Percentiles rank a stretch among this genome's conserved stretches.
phyloP scores from a whole-genome alignment of 2,329 filamentous ascomycete species.

The Macroventuria anomochaeta region DNA sequence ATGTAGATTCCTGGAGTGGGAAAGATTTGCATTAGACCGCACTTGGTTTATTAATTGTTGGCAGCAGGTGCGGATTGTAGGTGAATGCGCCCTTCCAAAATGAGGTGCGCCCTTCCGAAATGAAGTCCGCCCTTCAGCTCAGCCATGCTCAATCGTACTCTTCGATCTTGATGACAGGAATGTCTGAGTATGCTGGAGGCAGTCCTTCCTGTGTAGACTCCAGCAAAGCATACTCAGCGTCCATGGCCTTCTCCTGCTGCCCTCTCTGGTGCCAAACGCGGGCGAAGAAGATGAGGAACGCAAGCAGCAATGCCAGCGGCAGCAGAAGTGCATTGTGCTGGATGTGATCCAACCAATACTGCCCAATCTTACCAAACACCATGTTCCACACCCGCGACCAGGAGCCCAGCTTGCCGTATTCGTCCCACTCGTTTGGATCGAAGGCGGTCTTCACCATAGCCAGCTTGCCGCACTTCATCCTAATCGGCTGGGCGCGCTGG shows the following conservation, averaged over 20 bases:
- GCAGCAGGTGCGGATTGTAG: no score
- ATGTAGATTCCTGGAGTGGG: no score
- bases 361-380: slow-evolving; percentile 15
- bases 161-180: slow-evolving; percentile 31
- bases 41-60: no score
- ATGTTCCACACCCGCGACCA: slow-evolving; percentile 25
- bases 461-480: slow-evolving; percentile 39
- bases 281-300: slow-evolving; percentile 20
- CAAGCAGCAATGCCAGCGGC: slow-evolving; percentile 24
- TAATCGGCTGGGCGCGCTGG: slow-evolving; percentile 27
- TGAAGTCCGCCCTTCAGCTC: background rate
- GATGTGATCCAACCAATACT: slow-evolving; percentile 20
- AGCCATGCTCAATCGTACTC: slow-evolving; percentile 22
- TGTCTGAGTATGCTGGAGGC: slow-evolving; percentile 28
- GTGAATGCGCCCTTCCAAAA: no score
- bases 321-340: slow-evolving; percentile 21
- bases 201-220: slow-evolving; percentile 21
- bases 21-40: no score
- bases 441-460: slow-evolving; percentile 34
- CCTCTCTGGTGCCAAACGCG: slow-evolving; percentile 18
- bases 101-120: background rate
- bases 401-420: slow-evolving; percentile 38
- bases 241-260: slow-evolving; percentile 18
- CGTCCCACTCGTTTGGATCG: slow-evolving; percentile 40
- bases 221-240: slow-evolving; percentile 29